Evolutionary conservation across 2,329 filamentous ascomycete genomes (phyloP).

Genomic region (Gaeumannomyces sp.): DNA sequence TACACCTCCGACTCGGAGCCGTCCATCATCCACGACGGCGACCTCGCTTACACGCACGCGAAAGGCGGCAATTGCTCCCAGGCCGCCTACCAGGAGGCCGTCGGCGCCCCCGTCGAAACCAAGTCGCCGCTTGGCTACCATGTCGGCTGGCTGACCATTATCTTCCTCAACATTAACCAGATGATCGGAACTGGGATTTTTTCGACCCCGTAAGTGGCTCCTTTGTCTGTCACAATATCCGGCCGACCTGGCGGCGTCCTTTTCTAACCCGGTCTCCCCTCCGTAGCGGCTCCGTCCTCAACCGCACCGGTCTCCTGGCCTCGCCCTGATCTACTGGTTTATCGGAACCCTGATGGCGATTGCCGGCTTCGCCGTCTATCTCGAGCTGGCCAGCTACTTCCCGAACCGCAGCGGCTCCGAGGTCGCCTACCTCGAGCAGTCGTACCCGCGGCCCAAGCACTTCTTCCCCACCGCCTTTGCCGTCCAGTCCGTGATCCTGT

Average conservation of each 20-base stretch:
- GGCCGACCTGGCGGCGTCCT: too few relatives aligned
- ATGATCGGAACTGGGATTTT: slow-evolving; percentile 60
- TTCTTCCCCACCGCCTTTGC: slow-evolving; percentile 61
- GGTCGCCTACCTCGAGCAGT: slow-evolving; percentile 63
- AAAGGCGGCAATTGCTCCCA: slow-evolving; percentile 19
- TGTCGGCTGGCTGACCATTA: slow-evolving; percentile 48
- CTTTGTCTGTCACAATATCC: not conserved
- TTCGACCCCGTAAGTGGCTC: slow-evolving; percentile 47
- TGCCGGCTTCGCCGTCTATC: slow-evolving; percentile 51
- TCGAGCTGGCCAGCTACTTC: slow-evolving; percentile 60
- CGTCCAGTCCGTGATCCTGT: slow-evolving; percentile 55
- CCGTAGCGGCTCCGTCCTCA: slow-evolving; percentile 48
- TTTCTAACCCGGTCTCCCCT: not conserved
- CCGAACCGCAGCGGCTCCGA: slow-evolving; percentile 60
- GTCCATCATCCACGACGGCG: slow-evolving; percentile 29
- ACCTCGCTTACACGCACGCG: slow-evolving; percentile 34
- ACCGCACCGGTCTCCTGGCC: slow-evolving; percentile 53
- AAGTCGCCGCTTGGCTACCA: slow-evolving; percentile 54
- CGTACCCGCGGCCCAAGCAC: slow-evolving; percentile 57
- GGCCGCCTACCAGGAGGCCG: slow-evolving; percentile 43
- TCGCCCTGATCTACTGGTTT: slow-evolving; percentile 58
- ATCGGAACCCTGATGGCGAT: slow-evolving; percentile 54
- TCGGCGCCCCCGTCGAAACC: slow-evolving; percentile 54
- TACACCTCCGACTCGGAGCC: slow-evolving; percentile 20
- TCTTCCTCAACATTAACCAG: slow-evolving; percentile 54